phyloP scores from a whole-genome alignment of 495 filamentous ascomycete species.

The Eremomyces bilateralis region DNA sequence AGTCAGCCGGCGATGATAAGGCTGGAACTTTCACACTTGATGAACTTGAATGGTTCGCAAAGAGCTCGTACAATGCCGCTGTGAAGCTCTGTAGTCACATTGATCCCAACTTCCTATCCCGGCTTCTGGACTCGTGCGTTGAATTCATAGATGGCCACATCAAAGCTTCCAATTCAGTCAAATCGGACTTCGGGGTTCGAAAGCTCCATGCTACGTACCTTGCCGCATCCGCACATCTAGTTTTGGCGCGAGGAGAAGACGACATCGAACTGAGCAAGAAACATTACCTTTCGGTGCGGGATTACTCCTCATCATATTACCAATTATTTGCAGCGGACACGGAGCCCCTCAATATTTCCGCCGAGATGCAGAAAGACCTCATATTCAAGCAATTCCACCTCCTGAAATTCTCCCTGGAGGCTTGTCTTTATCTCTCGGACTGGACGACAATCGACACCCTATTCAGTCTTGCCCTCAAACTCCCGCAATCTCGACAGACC shows the following conservation, averaged over 20 bases:
- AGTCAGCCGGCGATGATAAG: slow-evolving; percentile 11
- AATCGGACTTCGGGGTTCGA: slow-evolving; percentile 32
- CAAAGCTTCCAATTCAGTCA: too few species aligned
- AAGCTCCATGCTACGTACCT: slow-evolving; percentile 50
- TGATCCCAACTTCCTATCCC: slow-evolving; percentile 26
- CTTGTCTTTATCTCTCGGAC: slow-evolving; percentile 36
- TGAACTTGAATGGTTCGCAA: slow-evolving; percentile 66
- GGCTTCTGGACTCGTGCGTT: slow-evolving; percentile 34
- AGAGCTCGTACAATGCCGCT: slow-evolving; percentile 54
- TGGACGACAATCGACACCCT: slow-evolving; percentile 45
- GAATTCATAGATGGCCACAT: too few species aligned
- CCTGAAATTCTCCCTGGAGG: slow-evolving; percentile 56
- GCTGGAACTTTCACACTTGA: too few species aligned
- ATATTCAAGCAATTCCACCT: slow-evolving; percentile 37
- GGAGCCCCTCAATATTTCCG: slow-evolving; percentile 19
- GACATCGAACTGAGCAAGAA: slow-evolving; percentile 30
- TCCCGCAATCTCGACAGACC: slow-evolving; percentile 15
- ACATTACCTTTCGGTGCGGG: slow-evolving; percentile 35
- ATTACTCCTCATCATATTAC: too few species aligned
- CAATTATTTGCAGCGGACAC: too few species aligned
- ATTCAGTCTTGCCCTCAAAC: slow-evolving; percentile 18
- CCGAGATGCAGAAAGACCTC: slow-evolving; percentile 28
- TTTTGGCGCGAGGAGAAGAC: slow-evolving; percentile 42
- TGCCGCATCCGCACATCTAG: slow-evolving; percentile 31
- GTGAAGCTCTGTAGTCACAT: slow-evolving; percentile 35